phyloP scores from a whole-genome alignment of 768 basidiomycete genomes.

The Lactarius trivialis region DNA sequence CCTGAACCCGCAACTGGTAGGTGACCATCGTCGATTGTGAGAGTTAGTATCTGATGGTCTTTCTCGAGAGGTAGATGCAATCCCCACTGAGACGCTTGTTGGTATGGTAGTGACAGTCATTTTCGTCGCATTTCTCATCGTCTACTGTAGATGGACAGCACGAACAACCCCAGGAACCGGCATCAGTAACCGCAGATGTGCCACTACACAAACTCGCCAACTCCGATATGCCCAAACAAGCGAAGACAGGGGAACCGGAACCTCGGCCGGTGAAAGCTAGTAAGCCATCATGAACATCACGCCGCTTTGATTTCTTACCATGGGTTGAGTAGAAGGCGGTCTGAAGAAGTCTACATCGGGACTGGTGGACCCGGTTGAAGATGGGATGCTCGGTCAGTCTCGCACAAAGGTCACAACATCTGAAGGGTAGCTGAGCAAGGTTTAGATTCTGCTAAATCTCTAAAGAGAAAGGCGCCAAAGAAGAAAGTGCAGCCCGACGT shows the following conservation, averaged over 20 bases:
- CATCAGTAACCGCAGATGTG: neutral
- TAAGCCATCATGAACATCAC: neutral
- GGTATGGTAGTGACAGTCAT: neutral
- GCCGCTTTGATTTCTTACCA: neutral
- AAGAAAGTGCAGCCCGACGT: neutral
- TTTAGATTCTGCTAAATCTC: constrained; percentile 1
- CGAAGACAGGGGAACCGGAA: neutral
- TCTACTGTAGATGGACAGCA: neutral
- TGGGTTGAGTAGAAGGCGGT: neutral
- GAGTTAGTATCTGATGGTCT: neutral
- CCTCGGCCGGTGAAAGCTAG: neutral
- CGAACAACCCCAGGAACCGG: neutral
- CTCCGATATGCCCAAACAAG: neutral
- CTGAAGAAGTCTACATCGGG: neutral
- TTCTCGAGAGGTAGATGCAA: neutral
- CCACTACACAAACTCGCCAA: neutral
- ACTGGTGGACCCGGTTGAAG: neutral
- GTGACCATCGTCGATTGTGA: neutral
- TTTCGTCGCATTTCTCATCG: neutral
- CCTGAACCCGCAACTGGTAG: neutral
- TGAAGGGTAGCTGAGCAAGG: neutral
- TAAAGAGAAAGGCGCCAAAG: neutral
- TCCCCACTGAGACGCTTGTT: neutral
- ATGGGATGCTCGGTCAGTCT: constrained; percentile 5
- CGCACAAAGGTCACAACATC: neutral